Conservation (phyloP, 805 yeast genomes). For the Isabelozyma rhagii region DNA sequence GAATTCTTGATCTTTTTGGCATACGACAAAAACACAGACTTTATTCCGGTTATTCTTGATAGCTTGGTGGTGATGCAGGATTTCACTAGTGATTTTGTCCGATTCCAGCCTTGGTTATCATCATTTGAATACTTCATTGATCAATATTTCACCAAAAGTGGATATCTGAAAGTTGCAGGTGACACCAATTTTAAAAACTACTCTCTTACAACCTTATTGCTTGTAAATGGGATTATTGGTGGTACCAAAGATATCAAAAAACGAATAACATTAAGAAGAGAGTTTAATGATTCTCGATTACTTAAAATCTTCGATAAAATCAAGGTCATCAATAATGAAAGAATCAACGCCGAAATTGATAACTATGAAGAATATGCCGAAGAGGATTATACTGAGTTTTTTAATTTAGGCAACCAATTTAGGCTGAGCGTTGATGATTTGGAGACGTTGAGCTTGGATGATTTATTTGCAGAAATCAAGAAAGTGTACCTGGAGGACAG, state of each 20-base stretch:
- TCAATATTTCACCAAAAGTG: slow-evolving; percentile 17
- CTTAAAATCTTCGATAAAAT: slow-evolving; percentile 34
- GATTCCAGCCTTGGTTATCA: slow-evolving; percentile 41
- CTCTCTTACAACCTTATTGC: slow-evolving; percentile 31
- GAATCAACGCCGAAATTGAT: slow-evolving; percentile 35
- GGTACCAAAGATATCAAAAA: slow-evolving; percentile 23
- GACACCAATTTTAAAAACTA: slow-evolving; percentile 26
- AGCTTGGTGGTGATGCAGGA: slow-evolving; percentile 33
- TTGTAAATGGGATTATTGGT: slow-evolving; percentile 31
- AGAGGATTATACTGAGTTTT: slow-evolving; percentile 31
- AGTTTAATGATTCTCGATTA: slow-evolving; percentile 33
- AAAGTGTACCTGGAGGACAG: neutral
- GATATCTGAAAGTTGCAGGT: slow-evolving; percentile 8
- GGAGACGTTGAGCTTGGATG: slow-evolving; percentile 8
- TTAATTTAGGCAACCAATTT: slow-evolving; percentile 1
- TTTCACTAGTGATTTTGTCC: slow-evolving; percentile 27
- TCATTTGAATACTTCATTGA: slow-evolving; percentile 34
- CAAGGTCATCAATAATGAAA: slow-evolving; percentile 23
- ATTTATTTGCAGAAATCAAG: slow-evolving; percentile 10
- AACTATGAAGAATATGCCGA: slow-evolving; percentile 37
- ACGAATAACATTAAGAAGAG: slow-evolving; percentile 31
- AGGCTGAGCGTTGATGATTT: neutral
- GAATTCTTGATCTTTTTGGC: slow-evolving; percentile 39
- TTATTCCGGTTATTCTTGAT: slow-evolving; percentile 24
- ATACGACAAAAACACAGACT: slow-evolving; percentile 21